Percentiles rank a stretch among this genome's conserved stretches.
phyloP scores from a whole-genome alignment of 257 asterid species.

The Orobanche coerulescens region DNA sequence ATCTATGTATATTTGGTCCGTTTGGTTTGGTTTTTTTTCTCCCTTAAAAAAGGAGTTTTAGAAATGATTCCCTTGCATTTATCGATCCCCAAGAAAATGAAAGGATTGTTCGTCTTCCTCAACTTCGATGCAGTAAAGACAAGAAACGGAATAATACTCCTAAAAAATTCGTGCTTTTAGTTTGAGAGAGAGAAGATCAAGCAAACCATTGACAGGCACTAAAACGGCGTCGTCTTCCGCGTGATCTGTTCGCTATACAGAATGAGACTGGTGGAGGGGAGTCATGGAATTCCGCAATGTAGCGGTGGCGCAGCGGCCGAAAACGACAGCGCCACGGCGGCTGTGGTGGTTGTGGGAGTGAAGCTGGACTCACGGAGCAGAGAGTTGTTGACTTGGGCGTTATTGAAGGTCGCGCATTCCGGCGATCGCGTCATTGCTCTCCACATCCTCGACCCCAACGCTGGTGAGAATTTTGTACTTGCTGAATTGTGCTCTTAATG shows the following conservation, averaged over 20 bases:
- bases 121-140: constrained; percentile 22
- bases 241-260: constrained; percentile 17
- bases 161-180: constrained; percentile 11
- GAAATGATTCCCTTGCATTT: background rate
- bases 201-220: constrained; percentile 1
- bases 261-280: constrained; percentile 25
- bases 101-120: constrained; percentile 18
- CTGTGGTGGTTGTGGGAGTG: constrained; percentile 70
- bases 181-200: constrained; percentile 13
- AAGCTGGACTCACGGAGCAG: constrained; percentile 59
- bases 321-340: constrained; percentile 33
- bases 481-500: background rate
- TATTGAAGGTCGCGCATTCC: constrained; percentile 62
- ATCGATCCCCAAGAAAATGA: constrained; percentile 20
- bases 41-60: background rate
- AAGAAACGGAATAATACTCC: constrained; percentile 13
- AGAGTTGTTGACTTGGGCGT: constrained; percentile 80
- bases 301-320: constrained; percentile 19
- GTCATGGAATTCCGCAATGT: constrained; percentile 19
- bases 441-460: constrained; percentile 47
- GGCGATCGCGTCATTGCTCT: constrained; percentile 80
- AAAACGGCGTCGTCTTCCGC: constrained; percentile 15
- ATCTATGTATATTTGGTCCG: too few species aligned
- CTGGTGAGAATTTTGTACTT: constrained; percentile 38
- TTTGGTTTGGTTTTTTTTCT: background rate